Percentiles rank a stretch among this genome's conserved stretches.
phyloP scores from a whole-genome alignment of 2,329 filamentous ascomycete species.

The Plenodomus tracheiphilus region DNA sequence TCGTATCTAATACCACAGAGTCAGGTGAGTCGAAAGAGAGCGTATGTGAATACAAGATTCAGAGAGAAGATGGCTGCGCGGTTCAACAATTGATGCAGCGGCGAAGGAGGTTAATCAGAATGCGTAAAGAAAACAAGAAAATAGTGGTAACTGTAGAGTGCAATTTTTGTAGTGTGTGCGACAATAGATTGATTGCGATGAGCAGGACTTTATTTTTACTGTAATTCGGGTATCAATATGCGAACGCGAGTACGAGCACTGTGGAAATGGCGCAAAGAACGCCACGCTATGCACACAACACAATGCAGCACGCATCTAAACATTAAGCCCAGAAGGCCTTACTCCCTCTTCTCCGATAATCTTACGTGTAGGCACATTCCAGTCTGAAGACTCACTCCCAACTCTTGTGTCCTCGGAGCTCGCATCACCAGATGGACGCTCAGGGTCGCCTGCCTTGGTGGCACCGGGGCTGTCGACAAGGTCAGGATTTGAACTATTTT shows the following conservation, averaged over 20 bases:
- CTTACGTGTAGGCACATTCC: neutral
- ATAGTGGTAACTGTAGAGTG: no score
- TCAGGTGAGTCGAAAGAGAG: constrained; percentile 1
- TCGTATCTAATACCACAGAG: constrained; percentile 18
- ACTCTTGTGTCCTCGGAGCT: constrained; percentile 14
- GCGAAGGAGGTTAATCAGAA: no score
- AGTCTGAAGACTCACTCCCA: constrained; percentile 5
- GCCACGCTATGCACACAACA: neutral
- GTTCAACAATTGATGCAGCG: neutral
- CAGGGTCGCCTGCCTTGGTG: neutral
- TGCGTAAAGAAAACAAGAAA: no score
- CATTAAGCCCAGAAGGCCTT: neutral
- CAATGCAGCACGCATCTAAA: neutral
- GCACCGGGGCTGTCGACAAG: neutral
- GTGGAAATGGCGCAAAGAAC: neutral
- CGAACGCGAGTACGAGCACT: no score
- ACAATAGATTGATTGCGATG: no score
- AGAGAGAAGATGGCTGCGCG: constrained; percentile 3
- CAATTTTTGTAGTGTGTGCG: no score
- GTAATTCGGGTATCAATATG: no score
- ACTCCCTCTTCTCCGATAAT: neutral
- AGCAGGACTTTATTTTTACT: no score
- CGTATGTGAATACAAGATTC: neutral
- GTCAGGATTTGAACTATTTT: constrained; percentile 10
- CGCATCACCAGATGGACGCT: constrained; percentile 10